Evolutionary conservation across 192 early-diverging fungal genomes (phyloP).

Genomic region (Coemansia sp.): DNA sequence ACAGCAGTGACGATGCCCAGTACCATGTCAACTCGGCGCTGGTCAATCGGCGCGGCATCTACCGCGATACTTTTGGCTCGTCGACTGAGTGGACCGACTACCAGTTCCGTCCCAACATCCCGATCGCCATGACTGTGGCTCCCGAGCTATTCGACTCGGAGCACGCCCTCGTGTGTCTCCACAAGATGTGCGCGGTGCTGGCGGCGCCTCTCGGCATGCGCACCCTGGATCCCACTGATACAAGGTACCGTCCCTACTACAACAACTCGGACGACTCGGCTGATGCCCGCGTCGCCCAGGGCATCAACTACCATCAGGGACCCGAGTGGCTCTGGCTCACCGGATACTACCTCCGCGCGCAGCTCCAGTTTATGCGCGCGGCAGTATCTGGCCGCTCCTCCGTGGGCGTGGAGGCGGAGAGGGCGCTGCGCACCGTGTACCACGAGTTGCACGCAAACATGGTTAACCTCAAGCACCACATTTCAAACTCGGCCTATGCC

Average conservation of each 20-base stretch:
- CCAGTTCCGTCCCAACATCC: constrained; percentile 92
- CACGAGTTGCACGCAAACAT: constrained; percentile 79
- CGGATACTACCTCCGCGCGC: constrained; percentile 90
- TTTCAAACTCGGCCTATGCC: constrained; percentile 75
- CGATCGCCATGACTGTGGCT: constrained; percentile 91
- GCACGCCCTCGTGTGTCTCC: constrained; percentile 74
- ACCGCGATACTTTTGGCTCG: constrained; percentile 86
- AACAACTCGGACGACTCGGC: constrained; percentile 89
- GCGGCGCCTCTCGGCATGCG: constrained; percentile 91
- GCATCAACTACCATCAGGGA: constrained; percentile 98
- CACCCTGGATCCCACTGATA: constrained; percentile 93
- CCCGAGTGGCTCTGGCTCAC: constrained; percentile 98
- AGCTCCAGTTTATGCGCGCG: constrained; percentile 66
- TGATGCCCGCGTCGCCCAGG: constrained; percentile 89
- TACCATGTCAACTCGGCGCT: constrained; percentile 62
- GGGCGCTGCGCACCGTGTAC: constrained; percentile 68
- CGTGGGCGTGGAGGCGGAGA: constrained; percentile 6
- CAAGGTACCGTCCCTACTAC: constrained; percentile 92
- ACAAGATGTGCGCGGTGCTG: constrained; percentile 68
- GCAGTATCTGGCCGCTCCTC: constrained; percentile 10
- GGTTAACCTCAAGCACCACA: constrained; percentile 57
- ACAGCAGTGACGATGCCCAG: constrained; percentile 63
- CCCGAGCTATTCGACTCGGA: constrained; percentile 88
- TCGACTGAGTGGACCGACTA: constrained; percentile 80
- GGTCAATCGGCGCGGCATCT: constrained; percentile 90